Conservation (phyloP, 805 yeast species). For the Henningerozyma blattae region DNA sequence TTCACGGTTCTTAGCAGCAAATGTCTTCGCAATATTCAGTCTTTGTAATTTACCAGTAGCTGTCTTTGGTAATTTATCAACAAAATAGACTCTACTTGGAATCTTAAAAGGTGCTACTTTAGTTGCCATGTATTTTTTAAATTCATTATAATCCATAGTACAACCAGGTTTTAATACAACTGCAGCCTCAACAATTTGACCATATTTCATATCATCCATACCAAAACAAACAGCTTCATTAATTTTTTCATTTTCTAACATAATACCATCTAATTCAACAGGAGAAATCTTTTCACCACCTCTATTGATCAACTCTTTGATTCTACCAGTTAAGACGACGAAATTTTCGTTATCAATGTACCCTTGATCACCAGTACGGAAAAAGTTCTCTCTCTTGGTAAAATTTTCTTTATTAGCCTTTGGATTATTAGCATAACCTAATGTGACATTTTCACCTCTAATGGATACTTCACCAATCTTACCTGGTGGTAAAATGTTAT, state of each 20-base stretch:
- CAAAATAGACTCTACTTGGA: slow-evolving; percentile 45
- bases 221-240: slow-evolving; percentile 64
- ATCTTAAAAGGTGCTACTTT: slow-evolving; percentile 48
- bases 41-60: slow-evolving; percentile 73
- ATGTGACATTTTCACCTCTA: slow-evolving; percentile 56
- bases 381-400: slow-evolving; percentile 42
- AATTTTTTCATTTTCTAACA: slow-evolving; percentile 50
- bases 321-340: slow-evolving; percentile 52
- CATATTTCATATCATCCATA: slow-evolving; percentile 54
- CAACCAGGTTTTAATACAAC: slow-evolving; percentile 39
- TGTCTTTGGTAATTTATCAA: slow-evolving; percentile 56
- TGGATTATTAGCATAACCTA: slow-evolving; percentile 59
- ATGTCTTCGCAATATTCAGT: slow-evolving; percentile 45
- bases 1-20: slow-evolving; percentile 25
- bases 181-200: slow-evolving; percentile 62
- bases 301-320: slow-evolving; percentile 63
- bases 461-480: slow-evolving; percentile 58
- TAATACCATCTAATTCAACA: slow-evolving; percentile 50
- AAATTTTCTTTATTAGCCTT: slow-evolving; percentile 61
- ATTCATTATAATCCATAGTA: slow-evolving; percentile 30
- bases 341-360: slow-evolving; percentile 46
- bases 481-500: slow-evolving; percentile 37
- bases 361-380: slow-evolving; percentile 76
- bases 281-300: slow-evolving; percentile 76
- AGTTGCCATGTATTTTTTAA: slow-evolving; percentile 32